Evolutionary conservation across 1,284 basidiomycete genomes (phyloP), one percentile per base, ranked within the genome.

Genomic region (Vanrija sp.): DNA sequence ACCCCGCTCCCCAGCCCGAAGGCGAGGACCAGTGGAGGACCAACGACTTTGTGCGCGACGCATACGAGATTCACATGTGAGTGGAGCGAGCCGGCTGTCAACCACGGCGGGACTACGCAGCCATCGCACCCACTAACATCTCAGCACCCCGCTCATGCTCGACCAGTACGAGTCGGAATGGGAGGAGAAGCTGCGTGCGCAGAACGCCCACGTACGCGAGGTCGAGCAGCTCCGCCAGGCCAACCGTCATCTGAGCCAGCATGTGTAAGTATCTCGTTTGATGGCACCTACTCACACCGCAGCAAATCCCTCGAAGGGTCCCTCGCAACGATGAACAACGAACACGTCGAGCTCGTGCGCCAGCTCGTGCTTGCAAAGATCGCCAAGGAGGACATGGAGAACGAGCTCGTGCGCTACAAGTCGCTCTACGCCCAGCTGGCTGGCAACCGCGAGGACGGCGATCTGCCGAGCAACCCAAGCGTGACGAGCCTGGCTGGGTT

Each of bases 401-500:
- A 84, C 51, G 89, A 96, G 71, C 82, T 96, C 10, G 91, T 96
- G 35, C 84, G 87, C 41, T 96, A 93, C 75, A 96, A 95, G 74
- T 77, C 93, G 37, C 75, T 93, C 89, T 91, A 65, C 72, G 88
- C 79, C 14, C 22, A 43, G 35, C 51, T 59, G 6, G 48, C 53
- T 3, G 37, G 46, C 7, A 38, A 37, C 8, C 48, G 22, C 10
- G 39, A 27, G 18, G 41, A 57, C 20, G 52, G 52, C 19, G 54
- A 56, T 37, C 46, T 52, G 37, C 38, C 39, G 8, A 49, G 47
- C 38, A 19, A 46, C 43, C 27, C 45, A 4, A 38, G 25, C 5
- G 41, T 39, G 27, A 43, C 49, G 15, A 31, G 16, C 31, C 43
- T 39, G 8, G 19, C 37, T 12, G 15, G 20, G 15, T 20, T 38